These are phyloP conservation scores for Malassezia slooffiae DNA, from an alignment of 1,284 basidiomycete genomes.

Conservation along the genomic window DNA sequence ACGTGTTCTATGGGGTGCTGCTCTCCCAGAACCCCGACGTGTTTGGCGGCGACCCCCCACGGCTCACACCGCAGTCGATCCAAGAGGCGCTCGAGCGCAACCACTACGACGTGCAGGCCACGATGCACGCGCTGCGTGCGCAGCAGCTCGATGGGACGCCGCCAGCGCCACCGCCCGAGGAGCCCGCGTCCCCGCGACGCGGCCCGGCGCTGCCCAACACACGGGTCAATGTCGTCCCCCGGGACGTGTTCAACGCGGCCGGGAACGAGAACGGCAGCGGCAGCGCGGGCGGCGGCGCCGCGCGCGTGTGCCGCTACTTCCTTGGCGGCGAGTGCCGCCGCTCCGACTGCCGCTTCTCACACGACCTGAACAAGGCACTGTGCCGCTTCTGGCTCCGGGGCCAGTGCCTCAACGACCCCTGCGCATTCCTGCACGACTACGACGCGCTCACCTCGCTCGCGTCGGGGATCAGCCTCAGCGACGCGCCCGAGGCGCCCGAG, in stretches of 20 bases:
- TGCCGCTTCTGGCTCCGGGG: slow-evolving; percentile 97
- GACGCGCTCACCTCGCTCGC: slow-evolving; percentile 59
- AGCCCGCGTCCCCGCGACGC: slow-evolving; percentile 25
- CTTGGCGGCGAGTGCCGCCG: slow-evolving; percentile 88
- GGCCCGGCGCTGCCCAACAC: too few species aligned
- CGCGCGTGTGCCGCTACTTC: slow-evolving; percentile 79
- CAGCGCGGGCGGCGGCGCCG: slow-evolving; percentile 8
- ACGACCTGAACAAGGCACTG: slow-evolving; percentile 55
- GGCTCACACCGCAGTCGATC: slow-evolving; percentile 5
- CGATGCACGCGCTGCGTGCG: slow-evolving; percentile 81
- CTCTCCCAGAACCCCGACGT: slow-evolving; percentile 6
- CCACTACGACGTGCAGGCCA: slow-evolving; percentile 81
- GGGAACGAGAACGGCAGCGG: background rate
- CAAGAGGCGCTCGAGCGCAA: slow-evolving; percentile 72
- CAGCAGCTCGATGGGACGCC: background rate
- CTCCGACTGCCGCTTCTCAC: slow-evolving; percentile 81
- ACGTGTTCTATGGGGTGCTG: slow-evolving; percentile 11
- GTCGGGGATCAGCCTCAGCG: slow-evolving; percentile 40
- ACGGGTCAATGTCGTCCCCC: slow-evolving; percentile 27
- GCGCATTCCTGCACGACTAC: slow-evolving; percentile 43
- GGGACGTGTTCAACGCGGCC: slow-evolving; percentile 17
- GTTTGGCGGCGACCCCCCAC: slow-evolving; percentile 1
- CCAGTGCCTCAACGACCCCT: slow-evolving; percentile 52
- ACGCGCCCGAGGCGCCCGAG: slow-evolving; percentile 48
- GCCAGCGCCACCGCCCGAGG: background rate